Base-by-base conservation (phyloP, 2,329 filamentous ascomycete species). In the Ophiostoma fasciatum region DNA sequence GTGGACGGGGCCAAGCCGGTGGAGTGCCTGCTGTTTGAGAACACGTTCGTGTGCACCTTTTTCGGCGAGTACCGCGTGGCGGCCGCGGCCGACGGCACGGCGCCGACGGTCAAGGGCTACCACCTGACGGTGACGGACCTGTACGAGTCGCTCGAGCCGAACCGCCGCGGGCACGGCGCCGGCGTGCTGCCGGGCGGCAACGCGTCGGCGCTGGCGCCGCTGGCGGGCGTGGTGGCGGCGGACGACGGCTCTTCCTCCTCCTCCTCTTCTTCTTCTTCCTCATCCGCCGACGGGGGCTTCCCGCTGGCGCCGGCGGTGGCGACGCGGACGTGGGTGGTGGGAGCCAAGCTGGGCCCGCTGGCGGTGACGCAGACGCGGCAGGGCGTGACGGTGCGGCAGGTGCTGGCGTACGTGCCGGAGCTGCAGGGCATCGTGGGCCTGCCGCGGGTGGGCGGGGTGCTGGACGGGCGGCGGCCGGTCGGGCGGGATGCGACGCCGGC, bases 21-120 rank as follows among this genome's bases (percentile, higher is more conserved):
- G 41, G 66, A 80, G 17, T 84, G 85, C 28, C 71, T 75, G 19
- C 66, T 94, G 35, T 81, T 85, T 0, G 90, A 98, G 63, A 96
- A 98, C 59, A 96, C 88, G 85, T 87, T 92, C 51, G 70, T 78
- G 7, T 96, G 93, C 61, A 80, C 83, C 7, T 82, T 87, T 55
- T 79, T 71, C 48, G 71, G 68, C 25, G 59, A 71, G 47, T 77
- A 33, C 10, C n/a, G n/a, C n/a, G n/a, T n/a, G n/a, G 25, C 23
- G 15, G 22, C 35, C 15, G 33, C 23, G 11, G 23, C 21, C 15
- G 28, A 14, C 25, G 21, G 28, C 28, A 35, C 15, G 60, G 66
- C 18, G 49, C 60, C n/a, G 64, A 68, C 37, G 5, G 71, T 87
- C 41, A 83, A 84, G 55, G 87, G 87, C 26, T 82, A 93, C 55